Evolutionary conservation across 1,139 yeast species (phyloP).

Genomic region (Saccharomycopsis crataegensis): DNA sequence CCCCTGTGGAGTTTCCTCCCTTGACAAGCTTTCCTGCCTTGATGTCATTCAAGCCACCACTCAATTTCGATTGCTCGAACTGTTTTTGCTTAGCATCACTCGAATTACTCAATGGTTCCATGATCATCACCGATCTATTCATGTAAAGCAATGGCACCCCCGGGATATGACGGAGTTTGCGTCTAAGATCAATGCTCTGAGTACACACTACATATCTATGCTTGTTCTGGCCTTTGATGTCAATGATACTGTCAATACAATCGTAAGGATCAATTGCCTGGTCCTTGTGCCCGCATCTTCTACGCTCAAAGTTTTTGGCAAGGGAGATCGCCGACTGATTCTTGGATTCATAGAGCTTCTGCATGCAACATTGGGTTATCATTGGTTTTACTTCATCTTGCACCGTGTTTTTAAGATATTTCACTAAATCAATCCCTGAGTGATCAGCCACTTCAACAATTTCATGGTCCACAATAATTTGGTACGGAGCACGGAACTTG

Average conservation of each 20-base stretch:
- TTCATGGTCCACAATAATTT: constrained; percentile 78
- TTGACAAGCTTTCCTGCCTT: constrained; percentile 25
- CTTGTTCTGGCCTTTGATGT: constrained; percentile 69
- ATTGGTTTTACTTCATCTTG: constrained; percentile 68
- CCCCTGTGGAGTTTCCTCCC: constrained; percentile 25
- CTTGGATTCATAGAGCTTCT: constrained; percentile 64
- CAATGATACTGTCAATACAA: constrained; percentile 67
- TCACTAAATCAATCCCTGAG: constrained; percentile 62
- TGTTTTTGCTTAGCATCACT: constrained; percentile 48
- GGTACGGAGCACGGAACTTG: constrained; percentile 92
- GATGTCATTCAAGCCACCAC: constrained; percentile 61
- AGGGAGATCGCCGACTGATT: constrained; percentile 68
- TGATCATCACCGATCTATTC: constrained; percentile 86
- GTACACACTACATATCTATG: constrained; percentile 87
- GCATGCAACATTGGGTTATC: constrained; percentile 96
- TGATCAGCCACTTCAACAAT: constrained; percentile 57
- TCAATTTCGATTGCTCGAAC: constrained; percentile 60
- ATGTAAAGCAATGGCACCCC: constrained; percentile 87
- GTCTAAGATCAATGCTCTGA: constrained; percentile 65
- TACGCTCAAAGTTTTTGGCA: constrained; percentile 79
- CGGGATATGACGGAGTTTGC: constrained; percentile 62
- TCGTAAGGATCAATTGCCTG: constrained; percentile 65
- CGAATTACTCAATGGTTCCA: constrained; percentile 85
- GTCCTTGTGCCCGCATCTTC: constrained; percentile 57
- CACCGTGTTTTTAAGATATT: constrained; percentile 73